A percentile compares a stretch with the other conserved stretches of the same genome.
Conservation (phyloP, 2,329 filamentous ascomycete species). For the Beauveria brongniartii region DNA sequence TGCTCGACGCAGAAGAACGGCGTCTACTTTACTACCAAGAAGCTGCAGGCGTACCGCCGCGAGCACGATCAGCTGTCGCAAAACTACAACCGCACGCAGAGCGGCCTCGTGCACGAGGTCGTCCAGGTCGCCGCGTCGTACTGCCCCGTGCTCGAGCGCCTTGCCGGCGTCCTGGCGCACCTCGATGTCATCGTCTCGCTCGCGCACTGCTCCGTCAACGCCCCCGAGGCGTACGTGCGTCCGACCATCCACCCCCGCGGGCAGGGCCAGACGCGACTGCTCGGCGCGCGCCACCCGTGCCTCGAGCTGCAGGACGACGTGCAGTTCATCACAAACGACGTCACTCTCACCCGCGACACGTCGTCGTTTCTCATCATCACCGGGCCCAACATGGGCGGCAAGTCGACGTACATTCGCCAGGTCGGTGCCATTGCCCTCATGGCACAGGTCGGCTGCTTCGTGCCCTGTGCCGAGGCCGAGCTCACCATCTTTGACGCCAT, state of each 20-base stretch:
- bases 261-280: conserved; percentile 79
- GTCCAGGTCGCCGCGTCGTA: conserved; percentile 91
- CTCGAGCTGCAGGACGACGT: conserved; percentile 99
- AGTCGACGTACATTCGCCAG: conserved; percentile 96
- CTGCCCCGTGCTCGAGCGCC: conserved; percentile 80
- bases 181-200: conserved; percentile 93
- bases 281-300: conserved; percentile 90
- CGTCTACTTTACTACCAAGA: conserved; percentile 90
- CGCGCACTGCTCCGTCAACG: conserved; percentile 87
- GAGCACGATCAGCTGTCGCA: conserved; percentile 91
- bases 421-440: conserved; percentile 95
- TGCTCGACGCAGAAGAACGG: conserved; percentile 98
- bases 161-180: conserved; percentile 83
- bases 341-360: conserved; percentile 65
- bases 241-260: conserved; percentile 87
- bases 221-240: conserved; percentile 82
- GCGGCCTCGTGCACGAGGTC: conserved; percentile 83
- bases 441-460: conserved; percentile 95
- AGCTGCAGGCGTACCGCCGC: conserved; percentile 69
- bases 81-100: conserved; percentile 92
- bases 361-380: conserved; percentile 96
- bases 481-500: conserved; percentile 96
- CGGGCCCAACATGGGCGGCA: conserved; percentile 97
- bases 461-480: conserved; percentile 84
- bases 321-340: conserved; percentile 97